Evolutionary conservation across 176 grass and related monocot species (phyloP).

Genomic region (Melocanna baccifera): DNA sequence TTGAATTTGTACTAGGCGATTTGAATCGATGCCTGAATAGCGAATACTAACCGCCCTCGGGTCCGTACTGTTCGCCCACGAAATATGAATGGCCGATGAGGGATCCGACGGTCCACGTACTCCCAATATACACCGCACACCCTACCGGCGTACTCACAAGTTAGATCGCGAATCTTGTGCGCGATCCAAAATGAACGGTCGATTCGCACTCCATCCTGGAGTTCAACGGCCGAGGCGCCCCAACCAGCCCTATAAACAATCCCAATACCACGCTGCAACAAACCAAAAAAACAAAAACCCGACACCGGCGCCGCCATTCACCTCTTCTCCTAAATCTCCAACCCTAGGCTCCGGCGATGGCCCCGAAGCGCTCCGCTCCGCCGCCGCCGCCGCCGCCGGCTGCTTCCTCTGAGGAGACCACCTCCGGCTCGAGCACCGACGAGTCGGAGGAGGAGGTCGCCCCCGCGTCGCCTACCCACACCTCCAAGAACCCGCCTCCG

Average conservation of each 20-base stretch:
- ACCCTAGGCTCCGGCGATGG: conserved; percentile 42
- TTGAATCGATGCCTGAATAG: background rate
- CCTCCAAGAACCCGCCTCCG: background rate
- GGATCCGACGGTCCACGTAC: background rate
- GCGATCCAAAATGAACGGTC: background rate
- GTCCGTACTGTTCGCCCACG: background rate
- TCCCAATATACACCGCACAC: background rate
- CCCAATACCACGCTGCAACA: background rate
- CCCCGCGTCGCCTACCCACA: background rate
- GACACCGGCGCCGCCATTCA: background rate
- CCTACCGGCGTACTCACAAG: background rate
- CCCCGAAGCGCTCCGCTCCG: conserved; percentile 34
- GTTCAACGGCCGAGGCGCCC: background rate
- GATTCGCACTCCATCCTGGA: background rate
- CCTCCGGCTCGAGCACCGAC: conserved; percentile 10
- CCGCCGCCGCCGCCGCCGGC: background rate
- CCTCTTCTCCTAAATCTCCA: background rate
- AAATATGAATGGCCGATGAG: background rate
- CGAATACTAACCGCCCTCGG: background rate
- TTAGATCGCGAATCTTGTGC: background rate
- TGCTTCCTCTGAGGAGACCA: conserved; percentile 28
- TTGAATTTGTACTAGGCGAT: background rate
- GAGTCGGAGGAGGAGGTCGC: conserved; percentile 29
- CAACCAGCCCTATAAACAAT: background rate
- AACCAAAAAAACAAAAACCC: background rate